phyloP scores from a whole-genome alignment of 1,284 basidiomycete species.

The Malassezia pachydermatis region DNA sequence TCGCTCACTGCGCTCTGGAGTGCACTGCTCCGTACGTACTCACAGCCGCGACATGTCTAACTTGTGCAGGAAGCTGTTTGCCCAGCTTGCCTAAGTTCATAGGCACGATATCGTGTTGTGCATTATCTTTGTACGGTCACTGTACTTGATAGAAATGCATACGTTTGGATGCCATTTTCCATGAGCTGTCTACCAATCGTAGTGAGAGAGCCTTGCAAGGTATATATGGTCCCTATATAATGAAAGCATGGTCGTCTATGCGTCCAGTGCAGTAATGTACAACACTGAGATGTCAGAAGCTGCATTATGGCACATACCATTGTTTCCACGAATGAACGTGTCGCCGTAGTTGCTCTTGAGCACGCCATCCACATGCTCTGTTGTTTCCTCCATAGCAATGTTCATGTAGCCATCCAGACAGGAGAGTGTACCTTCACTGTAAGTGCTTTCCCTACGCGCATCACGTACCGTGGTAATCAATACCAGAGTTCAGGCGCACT shows the following conservation, averaged over 20 bases:
- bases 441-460: not conserved
- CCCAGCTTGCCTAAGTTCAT: constrained; percentile 29
- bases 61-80: constrained; percentile 30
- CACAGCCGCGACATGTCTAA: not conserved
- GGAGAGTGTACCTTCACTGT: constrained; percentile 66
- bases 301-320: constrained; percentile 58
- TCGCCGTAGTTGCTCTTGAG: constrained; percentile 84
- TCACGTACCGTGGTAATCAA: constrained; percentile 79
- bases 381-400: constrained; percentile 90
- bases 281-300: constrained; percentile 7
- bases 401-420: constrained; percentile 93
- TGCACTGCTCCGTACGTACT: constrained; percentile 35
- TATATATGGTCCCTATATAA: not conserved
- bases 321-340: constrained; percentile 90
- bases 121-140: too few species aligned
- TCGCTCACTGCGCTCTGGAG: constrained; percentile 41
- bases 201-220: too few species aligned
- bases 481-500: constrained; percentile 84
- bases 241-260: not conserved
- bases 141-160: too few species aligned
- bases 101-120: not conserved
- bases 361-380: constrained; percentile 78
- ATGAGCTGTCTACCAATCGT: too few species aligned
- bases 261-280: constrained; percentile 22
- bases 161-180: too few species aligned